These are phyloP conservation scores for Globisporangium camurandrum DNA, from an alignment of 352 stramenopile genomes.

Conservation along the genomic window DNA sequence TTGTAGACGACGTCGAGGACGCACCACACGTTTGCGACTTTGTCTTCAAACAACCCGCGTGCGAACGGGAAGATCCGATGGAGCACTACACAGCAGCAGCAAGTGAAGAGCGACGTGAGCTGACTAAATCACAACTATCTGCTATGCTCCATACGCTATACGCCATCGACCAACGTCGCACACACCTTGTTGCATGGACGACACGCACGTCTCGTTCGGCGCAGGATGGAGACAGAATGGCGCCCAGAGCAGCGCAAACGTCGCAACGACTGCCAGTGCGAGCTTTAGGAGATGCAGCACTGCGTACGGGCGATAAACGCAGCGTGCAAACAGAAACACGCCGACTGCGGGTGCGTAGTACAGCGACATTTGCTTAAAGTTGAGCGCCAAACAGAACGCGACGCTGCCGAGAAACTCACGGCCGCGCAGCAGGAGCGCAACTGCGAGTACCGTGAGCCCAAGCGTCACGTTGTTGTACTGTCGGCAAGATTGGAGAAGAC, in stretches of 20 bases:
- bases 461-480: conserved; percentile 98
- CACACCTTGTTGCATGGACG: conserved; percentile 43
- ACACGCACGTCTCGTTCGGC: conserved; percentile 36
- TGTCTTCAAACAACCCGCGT: conserved; percentile 96
- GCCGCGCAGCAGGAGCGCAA: conserved; percentile 61
- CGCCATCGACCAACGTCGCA: neutral
- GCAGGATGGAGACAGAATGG: conserved; percentile 79
- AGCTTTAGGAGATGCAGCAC: conserved; percentile 66
- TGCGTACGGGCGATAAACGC: conserved; percentile 42
- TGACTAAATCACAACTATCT: no score
- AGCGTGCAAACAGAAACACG: conserved; percentile 89
- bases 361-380: conserved; percentile 99
- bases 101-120: neutral
- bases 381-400: conserved; percentile 91
- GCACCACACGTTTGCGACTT: conserved; percentile 97
- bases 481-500: neutral
- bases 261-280: conserved; percentile 79
- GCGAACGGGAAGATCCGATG: conserved; percentile 94
- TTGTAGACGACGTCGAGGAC: conserved; percentile 81
- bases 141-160: no score
- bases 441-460: conserved; percentile 75
- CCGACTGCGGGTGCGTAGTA: conserved; percentile 96
- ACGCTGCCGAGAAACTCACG: conserved; percentile 80
- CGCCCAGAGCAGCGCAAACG: conserved; percentile 88
- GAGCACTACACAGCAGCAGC: conserved; percentile 48